phyloP scores from a whole-genome alignment of 257 asterid genomes.

The Rauvolfia tetraphylla region DNA sequence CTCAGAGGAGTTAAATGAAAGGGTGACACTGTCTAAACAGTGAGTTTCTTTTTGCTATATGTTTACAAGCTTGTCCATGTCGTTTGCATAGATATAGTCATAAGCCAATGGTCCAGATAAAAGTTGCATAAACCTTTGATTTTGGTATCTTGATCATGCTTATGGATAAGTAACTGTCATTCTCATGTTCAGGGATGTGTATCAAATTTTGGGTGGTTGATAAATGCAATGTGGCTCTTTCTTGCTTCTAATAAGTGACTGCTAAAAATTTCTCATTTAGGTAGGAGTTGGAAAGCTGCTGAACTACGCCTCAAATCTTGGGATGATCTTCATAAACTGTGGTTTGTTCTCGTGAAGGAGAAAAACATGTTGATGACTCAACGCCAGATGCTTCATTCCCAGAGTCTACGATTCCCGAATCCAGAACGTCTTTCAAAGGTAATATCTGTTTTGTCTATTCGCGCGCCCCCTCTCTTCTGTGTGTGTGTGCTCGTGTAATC shows the following conservation, averaged over 20 bases:
- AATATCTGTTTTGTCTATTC: constrained; percentile 7
- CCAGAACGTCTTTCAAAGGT: constrained; percentile 95
- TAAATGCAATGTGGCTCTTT: background rate
- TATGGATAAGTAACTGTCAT: background rate
- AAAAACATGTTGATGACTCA: constrained; percentile 93
- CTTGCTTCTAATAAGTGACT: constrained; percentile 1
- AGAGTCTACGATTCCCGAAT: constrained; percentile 66
- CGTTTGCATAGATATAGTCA: background rate
- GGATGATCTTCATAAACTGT: constrained; percentile 95
- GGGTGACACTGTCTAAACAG: background rate
- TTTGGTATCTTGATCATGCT: background rate
- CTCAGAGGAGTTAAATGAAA: background rate
- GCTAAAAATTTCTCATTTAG: constrained; percentile 32
- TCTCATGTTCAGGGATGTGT: background rate
- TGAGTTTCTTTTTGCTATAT: background rate
- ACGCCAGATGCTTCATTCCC: constrained; percentile 89
- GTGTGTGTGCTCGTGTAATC: too few relatives aligned
- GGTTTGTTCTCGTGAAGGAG: constrained; percentile 87
- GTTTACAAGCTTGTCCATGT: background rate
- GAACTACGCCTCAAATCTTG: constrained; percentile 95
- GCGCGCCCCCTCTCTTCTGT: background rate
- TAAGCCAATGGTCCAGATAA: background rate
- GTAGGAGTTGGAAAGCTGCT: constrained; percentile 94
- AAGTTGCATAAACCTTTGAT: background rate
- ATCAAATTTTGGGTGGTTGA: too few relatives aligned